Percentiles rank a stretch among this genome's conserved stretches.
phyloP scores from a whole-genome alignment of 306 rosid genomes.

The Fragaria iinumae region DNA sequence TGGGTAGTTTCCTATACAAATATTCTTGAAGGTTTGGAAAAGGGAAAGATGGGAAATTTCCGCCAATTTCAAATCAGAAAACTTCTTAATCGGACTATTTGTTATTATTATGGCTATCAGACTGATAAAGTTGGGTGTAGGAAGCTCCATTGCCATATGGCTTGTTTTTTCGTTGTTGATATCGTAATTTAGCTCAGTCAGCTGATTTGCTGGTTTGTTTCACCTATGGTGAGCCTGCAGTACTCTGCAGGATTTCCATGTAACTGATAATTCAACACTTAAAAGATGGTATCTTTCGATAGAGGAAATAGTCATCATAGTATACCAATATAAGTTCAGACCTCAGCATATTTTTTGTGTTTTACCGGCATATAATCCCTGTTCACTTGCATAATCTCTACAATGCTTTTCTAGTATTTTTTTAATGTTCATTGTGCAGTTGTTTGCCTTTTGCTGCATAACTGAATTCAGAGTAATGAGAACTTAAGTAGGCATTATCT shows the following conservation, averaged over 20 bases:
- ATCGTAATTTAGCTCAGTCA: neutral
- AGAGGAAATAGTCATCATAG: neutral
- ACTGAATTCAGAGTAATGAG: neutral
- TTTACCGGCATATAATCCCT: neutral
- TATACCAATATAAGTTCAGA: neutral
- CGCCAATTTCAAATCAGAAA: neutral
- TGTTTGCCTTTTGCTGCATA: neutral
- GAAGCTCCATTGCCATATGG: neutral
- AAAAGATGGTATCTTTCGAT: neutral
- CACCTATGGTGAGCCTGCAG: neutral
- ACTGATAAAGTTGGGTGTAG: neutral
- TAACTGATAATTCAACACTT: neutral
- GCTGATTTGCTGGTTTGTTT: neutral
- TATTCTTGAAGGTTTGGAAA: neutral
- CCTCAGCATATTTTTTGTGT: neutral
- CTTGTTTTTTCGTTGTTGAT: neutral
- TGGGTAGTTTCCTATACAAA: neutral
- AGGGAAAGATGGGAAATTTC: neutral
- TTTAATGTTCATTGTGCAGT: neutral
- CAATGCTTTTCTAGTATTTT: neutral
- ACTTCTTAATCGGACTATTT: neutral
- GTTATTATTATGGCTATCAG: neutral
- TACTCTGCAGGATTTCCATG: neutral
- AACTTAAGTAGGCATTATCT: neutral
- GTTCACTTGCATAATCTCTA: neutral